Evolutionary conservation across 2,329 filamentous ascomycete genomes (phyloP), one percentile per base, ranked within the genome.

Genomic region (Rosellinia necatrix): DNA sequence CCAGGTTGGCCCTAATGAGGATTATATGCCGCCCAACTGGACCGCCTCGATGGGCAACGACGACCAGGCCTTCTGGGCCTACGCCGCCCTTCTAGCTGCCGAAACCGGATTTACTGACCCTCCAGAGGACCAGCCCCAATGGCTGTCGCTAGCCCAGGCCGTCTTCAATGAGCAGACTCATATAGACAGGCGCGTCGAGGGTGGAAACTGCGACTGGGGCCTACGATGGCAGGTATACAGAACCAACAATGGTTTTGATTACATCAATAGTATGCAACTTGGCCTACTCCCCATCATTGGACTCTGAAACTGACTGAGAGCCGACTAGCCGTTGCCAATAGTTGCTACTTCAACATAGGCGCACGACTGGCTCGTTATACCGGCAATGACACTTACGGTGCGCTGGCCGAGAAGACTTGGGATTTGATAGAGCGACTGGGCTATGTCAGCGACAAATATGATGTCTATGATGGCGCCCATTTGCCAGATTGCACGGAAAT

Each of bases 161-260:
- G 87, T 90, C 4, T 92, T 83, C 67, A 85, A 89, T 62, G 83
- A 83, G 1, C 78, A 81, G 56, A 84, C 81, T 0, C 64, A 73
- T 41, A 74, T 78, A 10, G 80, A 87, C 38, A 89, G 90, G 75
- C 87, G 91, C 67, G 81, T 68, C 8, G 72, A 79, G 5, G 70
- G 77, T 1, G 70, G 78, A 0, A 78, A 77, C 2, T 92, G 90
- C 65, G 77, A 78, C 19, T 89, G 89, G 61, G 90, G 89, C 8
- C 68, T 92, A 64, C 79, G 88, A 65, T 91, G 89, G 88, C 90
- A 94, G 75, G 88, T 93, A 57, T 90, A 86, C 53, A 76, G 82
- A 1, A 86, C 87, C 62, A 91, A 92, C 68, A 80, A 78, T 25
- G 90, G 90, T 21, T 94, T 90, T 71, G 81, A 86, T 67, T 92